Evolutionary conservation across 257 asterid species (phyloP), one percentile per base, ranked within the genome.

Genomic region (Capsicum pubescens): DNA sequence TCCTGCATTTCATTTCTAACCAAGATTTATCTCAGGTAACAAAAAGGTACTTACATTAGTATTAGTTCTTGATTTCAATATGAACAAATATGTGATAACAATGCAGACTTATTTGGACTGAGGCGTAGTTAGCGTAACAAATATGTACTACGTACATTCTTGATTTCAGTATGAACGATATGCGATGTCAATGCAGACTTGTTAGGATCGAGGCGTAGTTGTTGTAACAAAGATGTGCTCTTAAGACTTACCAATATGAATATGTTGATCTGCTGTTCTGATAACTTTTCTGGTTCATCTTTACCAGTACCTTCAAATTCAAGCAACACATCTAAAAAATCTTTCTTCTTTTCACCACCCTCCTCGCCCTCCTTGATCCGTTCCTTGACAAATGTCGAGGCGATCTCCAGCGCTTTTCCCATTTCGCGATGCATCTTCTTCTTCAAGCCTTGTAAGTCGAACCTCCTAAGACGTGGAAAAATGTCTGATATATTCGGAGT

Each of bases 271-370:
- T 89, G 87, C 16, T 86, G 92, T 2, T 90, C 88, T 9, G 93
- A 84, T 44, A 91, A 68, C 8, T 81, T 84, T 1, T 52, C 76
- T 2, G 82, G 83, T 8, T 88, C 89, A 15, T 86, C 91, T 42
- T 76, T 82, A 9, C 88, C 89, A 9, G 74, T 83, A 5, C 86
- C 90, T 46, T 86, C 85, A 66, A 85, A 63, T 42, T 87, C 89
- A 1, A 92, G 85, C 83, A 92, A 80, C 61, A 91, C 93, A 35
- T 92, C 92, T 13, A 91, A 48, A 64, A 89, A 92, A 55, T 93
- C 96, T 74, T 89, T 89, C 63, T 86, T 88, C 11, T 71, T 84
- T 9, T 60, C 63, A 8, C 57, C 89, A 19, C 79, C 86, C 13
- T 63, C 54, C 0, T 70, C 55, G 6, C 82, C 59, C 26, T 83